phyloP scores from a whole-genome alignment of 2,329 filamentous ascomycete species.

The Exutisphaerella laricina region DNA sequence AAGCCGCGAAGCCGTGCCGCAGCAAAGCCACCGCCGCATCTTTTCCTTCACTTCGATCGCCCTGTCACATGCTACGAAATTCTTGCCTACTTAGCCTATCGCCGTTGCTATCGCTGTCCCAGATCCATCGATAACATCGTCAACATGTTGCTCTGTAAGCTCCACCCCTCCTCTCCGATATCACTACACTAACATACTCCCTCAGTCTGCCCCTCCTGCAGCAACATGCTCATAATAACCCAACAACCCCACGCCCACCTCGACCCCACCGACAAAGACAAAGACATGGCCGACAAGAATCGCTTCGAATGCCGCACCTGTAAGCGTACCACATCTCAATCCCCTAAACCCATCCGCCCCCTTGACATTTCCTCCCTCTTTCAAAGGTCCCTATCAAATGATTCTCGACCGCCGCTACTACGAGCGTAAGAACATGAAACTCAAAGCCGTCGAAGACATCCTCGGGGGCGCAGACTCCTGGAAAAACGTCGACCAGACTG shows the following conservation, averaged over 20 bases:
- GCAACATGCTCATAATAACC: conserved; percentile 75
- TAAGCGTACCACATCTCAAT: too few relatives aligned
- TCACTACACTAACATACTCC: conserved; percentile 8
- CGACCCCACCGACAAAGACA: conserved; percentile 34
- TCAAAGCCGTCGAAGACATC: conserved; percentile 83
- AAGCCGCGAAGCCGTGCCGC: too few relatives aligned
- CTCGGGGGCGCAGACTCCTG: conserved; percentile 83
- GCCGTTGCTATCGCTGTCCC: neutral
- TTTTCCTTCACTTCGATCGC: neutral
- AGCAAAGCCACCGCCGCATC: too few relatives aligned
- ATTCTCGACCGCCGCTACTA: conserved; percentile 72
- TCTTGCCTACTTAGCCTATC: neutral
- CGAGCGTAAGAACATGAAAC: conserved; percentile 72
- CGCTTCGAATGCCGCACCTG: conserved; percentile 94
- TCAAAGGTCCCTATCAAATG: conserved; percentile 69
- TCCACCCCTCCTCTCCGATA: neutral
- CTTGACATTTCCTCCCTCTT: neutral
- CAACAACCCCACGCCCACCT: conserved; percentile 35
- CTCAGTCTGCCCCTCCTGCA: conserved; percentile 74
- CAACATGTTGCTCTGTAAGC: conserved; percentile 67
- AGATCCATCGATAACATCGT: too few relatives aligned
- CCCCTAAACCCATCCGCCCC: too few relatives aligned
- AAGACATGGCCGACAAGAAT: conserved; percentile 50
- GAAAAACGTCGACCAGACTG: conserved; percentile 83
- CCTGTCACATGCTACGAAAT: neutral